Conservation (phyloP, 176 grass and related monocot species). For the Oryza meridionalis region DNA sequence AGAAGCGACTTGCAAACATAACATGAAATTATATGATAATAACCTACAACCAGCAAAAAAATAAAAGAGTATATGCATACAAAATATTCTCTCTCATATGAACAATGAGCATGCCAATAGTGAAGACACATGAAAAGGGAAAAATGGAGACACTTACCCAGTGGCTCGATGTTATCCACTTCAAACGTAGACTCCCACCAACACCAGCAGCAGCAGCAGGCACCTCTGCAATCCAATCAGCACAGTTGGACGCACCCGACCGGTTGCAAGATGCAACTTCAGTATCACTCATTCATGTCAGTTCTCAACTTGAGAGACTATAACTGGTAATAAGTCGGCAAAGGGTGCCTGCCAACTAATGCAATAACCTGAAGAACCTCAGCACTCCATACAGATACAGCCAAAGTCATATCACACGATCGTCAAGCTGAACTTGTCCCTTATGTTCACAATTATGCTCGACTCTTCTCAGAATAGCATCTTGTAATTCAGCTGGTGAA, state of each 20-base stretch:
- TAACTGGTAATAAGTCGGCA: slow-evolving; percentile 11
- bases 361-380: not conserved
- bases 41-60: not conserved
- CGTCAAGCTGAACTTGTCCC: not conserved
- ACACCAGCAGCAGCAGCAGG: not conserved
- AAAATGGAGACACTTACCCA: not conserved
- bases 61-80: not conserved
- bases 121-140: not conserved
- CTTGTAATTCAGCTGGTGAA: not conserved
- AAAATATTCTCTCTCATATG: not conserved
- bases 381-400: not conserved
- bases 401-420: not conserved
- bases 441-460: not conserved
- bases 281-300: slow-evolving; percentile 9
- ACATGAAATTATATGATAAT: not conserved
- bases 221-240: not conserved
- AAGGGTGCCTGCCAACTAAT: not conserved
- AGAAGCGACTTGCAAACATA: not conserved
- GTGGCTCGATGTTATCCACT: not conserved
- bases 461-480: not conserved
- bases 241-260: not conserved
- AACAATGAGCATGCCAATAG: not conserved
- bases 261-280: not conserved
- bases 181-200: not conserved
- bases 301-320: not conserved